These are phyloP conservation scores for Lasiodiplodia gonubiensis DNA, from an alignment of 2,329 filamentous ascomycete species.

Conservation along the genomic window DNA sequence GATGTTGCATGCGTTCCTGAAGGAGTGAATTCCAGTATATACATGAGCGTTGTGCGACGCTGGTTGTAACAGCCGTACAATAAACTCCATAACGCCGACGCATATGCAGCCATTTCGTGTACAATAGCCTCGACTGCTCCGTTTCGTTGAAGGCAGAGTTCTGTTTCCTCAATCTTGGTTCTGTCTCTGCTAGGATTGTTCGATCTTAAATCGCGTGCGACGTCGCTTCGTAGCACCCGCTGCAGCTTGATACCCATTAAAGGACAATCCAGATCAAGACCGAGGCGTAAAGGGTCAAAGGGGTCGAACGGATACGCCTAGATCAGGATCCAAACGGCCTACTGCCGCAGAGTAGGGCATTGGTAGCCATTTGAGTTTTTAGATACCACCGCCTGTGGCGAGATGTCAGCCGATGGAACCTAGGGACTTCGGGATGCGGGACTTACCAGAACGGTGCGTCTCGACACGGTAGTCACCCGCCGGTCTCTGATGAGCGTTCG, in stretches of 20 bases:
- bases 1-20: slow-evolving; percentile 18
- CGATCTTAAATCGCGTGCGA: not conserved
- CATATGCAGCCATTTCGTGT: slow-evolving; percentile 3
- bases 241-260: not conserved
- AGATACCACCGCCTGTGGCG: slow-evolving; percentile 22
- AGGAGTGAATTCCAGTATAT: not conserved
- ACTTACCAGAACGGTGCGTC: slow-evolving; percentile 24
- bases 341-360: not conserved
- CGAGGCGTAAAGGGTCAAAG: not conserved
- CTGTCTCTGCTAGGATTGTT: not conserved
- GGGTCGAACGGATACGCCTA: not conserved
- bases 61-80: not conserved
- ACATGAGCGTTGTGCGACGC: not conserved
- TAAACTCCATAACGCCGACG: slow-evolving; percentile 5
- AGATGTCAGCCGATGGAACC: not conserved
- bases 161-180: not conserved
- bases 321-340: not conserved
- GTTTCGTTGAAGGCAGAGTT: not conserved
- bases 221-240: not conserved
- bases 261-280: not conserved
- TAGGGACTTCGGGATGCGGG: not conserved
- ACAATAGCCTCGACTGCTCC: not conserved
- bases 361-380: not conserved
- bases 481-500: slow-evolving; percentile 36
- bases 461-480: slow-evolving; percentile 23